Base-by-base conservation (phyloP, 306 rosid genomes). In the Spatholobus suberectus region DNA sequence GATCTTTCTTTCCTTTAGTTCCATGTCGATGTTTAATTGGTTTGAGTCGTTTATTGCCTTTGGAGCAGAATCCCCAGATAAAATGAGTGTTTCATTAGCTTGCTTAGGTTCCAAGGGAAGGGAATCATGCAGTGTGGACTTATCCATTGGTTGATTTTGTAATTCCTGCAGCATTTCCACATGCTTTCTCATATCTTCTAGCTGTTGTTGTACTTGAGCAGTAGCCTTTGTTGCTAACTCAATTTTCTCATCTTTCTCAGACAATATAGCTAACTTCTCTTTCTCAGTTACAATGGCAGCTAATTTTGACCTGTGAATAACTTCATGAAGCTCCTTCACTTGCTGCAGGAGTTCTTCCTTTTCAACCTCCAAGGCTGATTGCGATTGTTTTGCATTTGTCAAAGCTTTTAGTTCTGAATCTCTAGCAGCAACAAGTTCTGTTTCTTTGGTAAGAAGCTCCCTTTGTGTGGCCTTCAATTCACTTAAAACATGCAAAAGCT, bases 381-480 rank as follows among this genome's bases (percentile, higher is more conserved):
- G 91, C 89, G 85, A 70, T 35, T 61, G 15, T 70, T 90, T 85
- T 12, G 17, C 86, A 46, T 75, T 77, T 21, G 49, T 9, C 18
- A 87, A 40, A 21, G 91, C 89, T 1, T 90, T 75, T 14, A 78
- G 10, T 87, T 91, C 91, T 5, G 86, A 81, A 75, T 89, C 90
- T 84, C 87, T 87, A n/a, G 87, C 86, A 12, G 81, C 80, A 54
- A 54, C 86, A 57, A 92, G 85, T 73, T 92, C 91, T 17, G 86
- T 80, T 84, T 92, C 97, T 82, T 82, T 78, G 57, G 80, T 78
- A 47, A 91, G 88, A 35, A 91, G 84, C 81, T 92, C 92, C 49
- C 44, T 86, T 77, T 89, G 86, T 38, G 85, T 63, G 15, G 86
- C 84, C 79, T 89, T 87, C 76, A 94, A 51, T 82, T 87, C 96